A percentile compares a stretch with the other conserved stretches of the same genome.
Conservation (phyloP, 2,329 filamentous ascomycete species). For the Colletotrichum costaricense region DNA sequence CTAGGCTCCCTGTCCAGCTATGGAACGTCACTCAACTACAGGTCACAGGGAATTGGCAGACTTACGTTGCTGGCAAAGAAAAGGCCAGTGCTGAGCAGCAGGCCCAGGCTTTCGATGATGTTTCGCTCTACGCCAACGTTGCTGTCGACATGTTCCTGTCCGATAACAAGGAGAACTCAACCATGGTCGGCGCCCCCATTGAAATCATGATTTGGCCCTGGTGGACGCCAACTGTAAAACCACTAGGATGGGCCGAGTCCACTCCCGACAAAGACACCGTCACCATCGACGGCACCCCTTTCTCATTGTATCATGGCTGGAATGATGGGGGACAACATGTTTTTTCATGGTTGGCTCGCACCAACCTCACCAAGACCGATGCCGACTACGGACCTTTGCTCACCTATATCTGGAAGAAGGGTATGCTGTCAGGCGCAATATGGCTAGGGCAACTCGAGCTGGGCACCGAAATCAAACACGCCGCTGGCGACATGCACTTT, state of each 20-base stretch:
- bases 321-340: conserved; percentile 34
- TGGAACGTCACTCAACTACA: conserved; percentile 32
- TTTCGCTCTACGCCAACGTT: conserved; percentile 33
- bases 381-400: conserved; percentile 31
- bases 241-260: conserved; percentile 30
- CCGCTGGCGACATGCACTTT: conserved; percentile 23
- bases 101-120: conserved; percentile 20
- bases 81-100: conserved; percentile 18
- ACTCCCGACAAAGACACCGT: conserved; percentile 31
- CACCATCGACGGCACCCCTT: conserved; percentile 25
- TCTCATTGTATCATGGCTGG: conserved; percentile 33
- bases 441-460: conserved; percentile 31
- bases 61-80: conserved; percentile 29
- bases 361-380: conserved; percentile 27
- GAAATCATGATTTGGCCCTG: conserved; percentile 35
- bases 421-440: conserved; percentile 26
- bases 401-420: conserved; percentile 33
- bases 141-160: conserved; percentile 34
- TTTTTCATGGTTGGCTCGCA: conserved; percentile 31
- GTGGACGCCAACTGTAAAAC: conserved; percentile 34
- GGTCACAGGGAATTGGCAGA: conserved; percentile 30
- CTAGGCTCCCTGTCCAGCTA: conserved; percentile 25
- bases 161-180: conserved; percentile 28
- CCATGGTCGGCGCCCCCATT: conserved; percentile 28
- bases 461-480: conserved; percentile 32